Evolutionary conservation across 768 basidiomycete genomes (phyloP).

Genomic region (Mycena leptocephala): DNA sequence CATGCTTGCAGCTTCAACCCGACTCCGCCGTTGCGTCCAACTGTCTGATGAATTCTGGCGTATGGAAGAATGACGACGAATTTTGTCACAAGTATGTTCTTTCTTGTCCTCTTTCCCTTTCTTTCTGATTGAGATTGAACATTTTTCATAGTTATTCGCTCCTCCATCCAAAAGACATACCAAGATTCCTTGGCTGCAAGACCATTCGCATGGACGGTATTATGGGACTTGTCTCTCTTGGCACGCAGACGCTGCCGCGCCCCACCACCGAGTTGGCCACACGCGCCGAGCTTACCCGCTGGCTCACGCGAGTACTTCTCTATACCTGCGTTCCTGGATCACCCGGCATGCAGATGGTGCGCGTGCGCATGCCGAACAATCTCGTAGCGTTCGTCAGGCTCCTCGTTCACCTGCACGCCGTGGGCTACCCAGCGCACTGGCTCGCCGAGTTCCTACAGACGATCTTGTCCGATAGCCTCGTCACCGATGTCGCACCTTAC

Average conservation of each 20-base stretch:
- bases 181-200: slow-evolving; percentile 46
- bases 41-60: slow-evolving; percentile 44
- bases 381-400: slow-evolving; percentile 52
- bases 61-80: slow-evolving; percentile 48
- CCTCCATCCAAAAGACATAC: slow-evolving; percentile 45
- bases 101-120: neutral
- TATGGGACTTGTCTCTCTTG: slow-evolving; percentile 37
- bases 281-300: slow-evolving; percentile 47
- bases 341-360: slow-evolving; percentile 34
- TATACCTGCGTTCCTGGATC: slow-evolving; percentile 47
- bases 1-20: slow-evolving; percentile 41
- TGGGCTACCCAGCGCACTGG: slow-evolving; percentile 57
- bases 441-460: slow-evolving; percentile 50
- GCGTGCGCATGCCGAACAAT: slow-evolving; percentile 52
- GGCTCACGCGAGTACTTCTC: slow-evolving; percentile 54
- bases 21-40: slow-evolving; percentile 47
- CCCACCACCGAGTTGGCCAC: slow-evolving; percentile 27
- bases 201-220: slow-evolving; percentile 41
- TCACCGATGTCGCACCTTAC: slow-evolving; percentile 47
- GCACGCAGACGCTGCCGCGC: slow-evolving; percentile 35
- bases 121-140: neutral
- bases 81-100: slow-evolving; percentile 46
- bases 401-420: slow-evolving; percentile 48
- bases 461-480: slow-evolving; percentile 43
- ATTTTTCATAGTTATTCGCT: slow-evolving; percentile 44